These are phyloP conservation scores for Coniella vitis DNA, from an alignment of 2,329 filamentous ascomycete genomes.

Conservation along the genomic window DNA sequence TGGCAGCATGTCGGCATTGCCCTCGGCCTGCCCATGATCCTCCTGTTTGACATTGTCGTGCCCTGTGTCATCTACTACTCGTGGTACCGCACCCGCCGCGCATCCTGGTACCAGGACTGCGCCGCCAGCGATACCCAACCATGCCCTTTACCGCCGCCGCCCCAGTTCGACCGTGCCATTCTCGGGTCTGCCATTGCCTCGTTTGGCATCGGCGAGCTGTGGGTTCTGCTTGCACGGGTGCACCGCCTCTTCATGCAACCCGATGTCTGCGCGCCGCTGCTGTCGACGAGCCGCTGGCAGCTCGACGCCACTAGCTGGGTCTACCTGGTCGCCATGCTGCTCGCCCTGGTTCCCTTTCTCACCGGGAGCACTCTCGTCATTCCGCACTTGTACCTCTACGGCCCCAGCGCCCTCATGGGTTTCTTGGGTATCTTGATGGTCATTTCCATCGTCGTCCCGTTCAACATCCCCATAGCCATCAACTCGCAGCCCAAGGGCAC, in stretches of 20 bases:
- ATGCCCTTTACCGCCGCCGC: conserved; percentile 3
- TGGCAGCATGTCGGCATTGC: conserved; percentile 13
- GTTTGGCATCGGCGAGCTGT: conserved; percentile 30
- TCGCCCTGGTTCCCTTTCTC: conserved; percentile 13
- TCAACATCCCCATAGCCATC: conserved; percentile 10
- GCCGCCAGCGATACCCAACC: background rate
- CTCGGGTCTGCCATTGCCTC: conserved; percentile 61
- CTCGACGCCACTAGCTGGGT: conserved; percentile 16
- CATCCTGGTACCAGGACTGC: background rate
- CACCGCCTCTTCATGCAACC: conserved; percentile 9
- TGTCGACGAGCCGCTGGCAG: conserved; percentile 11
- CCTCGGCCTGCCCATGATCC: conserved; percentile 14
- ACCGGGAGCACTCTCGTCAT: conserved; percentile 10
- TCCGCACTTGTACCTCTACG: conserved; percentile 12
- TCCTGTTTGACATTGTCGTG: conserved; percentile 14
- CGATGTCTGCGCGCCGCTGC: conserved; percentile 13
- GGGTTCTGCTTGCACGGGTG: conserved; percentile 11
- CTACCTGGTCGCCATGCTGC: conserved; percentile 6
- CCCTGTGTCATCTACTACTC: conserved; percentile 16
- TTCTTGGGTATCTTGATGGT: conserved; percentile 11
- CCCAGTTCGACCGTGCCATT: conserved; percentile 27
- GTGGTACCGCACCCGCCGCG: conserved; percentile 4
- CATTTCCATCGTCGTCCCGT: conserved; percentile 7
- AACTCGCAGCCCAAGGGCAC: conserved; percentile 9
- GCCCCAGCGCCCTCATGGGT: conserved; percentile 12